Evolutionary conservation across 306 rosid species (phyloP).

Genomic region (Dalbergia oliveri): DNA sequence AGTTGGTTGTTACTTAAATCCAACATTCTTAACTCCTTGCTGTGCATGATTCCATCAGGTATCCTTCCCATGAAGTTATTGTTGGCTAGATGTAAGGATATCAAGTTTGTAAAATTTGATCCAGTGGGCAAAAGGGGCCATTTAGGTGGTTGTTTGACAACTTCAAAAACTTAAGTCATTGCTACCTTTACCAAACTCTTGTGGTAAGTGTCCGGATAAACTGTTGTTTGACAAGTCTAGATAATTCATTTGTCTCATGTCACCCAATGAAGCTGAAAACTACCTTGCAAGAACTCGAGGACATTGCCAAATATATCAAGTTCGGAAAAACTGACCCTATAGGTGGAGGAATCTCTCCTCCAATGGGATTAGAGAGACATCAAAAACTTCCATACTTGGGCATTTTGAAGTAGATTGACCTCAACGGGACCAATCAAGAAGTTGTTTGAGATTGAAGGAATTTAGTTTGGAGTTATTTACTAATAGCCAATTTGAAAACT

Average conservation of each 20-base stretch:
- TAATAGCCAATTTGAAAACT: slow-evolving; percentile 38
- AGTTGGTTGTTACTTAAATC: slow-evolving; percentile 26
- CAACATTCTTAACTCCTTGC: background rate
- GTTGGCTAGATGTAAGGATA: background rate
- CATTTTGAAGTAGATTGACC: background rate
- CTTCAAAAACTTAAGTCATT: no score
- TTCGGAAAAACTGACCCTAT: slow-evolving; percentile 31
- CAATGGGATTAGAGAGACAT: slow-evolving; percentile 32
- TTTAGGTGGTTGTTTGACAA: slow-evolving; percentile 25
- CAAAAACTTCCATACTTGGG: background rate
- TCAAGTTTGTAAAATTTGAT: slow-evolving; percentile 18
- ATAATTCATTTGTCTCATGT: background rate
- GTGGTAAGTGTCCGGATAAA: background rate
- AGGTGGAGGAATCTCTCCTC: background rate
- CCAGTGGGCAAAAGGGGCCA: background rate
- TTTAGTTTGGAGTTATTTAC: slow-evolving; percentile 34
- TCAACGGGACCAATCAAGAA: background rate
- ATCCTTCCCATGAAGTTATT: slow-evolving; percentile 10
- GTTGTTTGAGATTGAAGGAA: background rate
- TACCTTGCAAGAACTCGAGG: slow-evolving; percentile 9
- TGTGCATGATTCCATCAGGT: background rate
- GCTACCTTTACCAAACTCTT: no score
- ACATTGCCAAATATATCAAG: slow-evolving; percentile 3
- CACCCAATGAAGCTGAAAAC: slow-evolving; percentile 23
- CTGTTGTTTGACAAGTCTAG: slow-evolving; percentile 41